These are phyloP conservation scores for Monosporascus sp. DNA, from an alignment of 2,329 filamentous ascomycete species.

Conservation along the genomic window DNA sequence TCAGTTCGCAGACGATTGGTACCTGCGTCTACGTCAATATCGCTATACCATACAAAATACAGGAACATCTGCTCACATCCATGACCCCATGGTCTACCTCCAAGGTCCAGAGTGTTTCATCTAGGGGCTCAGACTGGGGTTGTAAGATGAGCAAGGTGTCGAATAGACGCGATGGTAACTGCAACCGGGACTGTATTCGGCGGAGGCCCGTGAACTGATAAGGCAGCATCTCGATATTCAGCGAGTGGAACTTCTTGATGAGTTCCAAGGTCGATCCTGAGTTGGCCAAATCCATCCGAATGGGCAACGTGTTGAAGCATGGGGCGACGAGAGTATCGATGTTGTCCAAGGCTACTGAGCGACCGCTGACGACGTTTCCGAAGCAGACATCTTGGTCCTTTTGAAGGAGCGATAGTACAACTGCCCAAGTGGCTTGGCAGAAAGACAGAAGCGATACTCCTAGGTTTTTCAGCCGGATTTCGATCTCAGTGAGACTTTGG, in stretches of 20 bases:
- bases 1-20: slow-evolving; percentile 71
- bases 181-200: slow-evolving; percentile 54
- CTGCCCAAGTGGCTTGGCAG: slow-evolving; percentile 69
- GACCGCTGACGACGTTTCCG: slow-evolving; percentile 78
- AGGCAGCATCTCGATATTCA: slow-evolving; percentile 56
- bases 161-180: slow-evolving; percentile 54
- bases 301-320: slow-evolving; percentile 84
- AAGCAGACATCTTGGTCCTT: slow-evolving; percentile 68
- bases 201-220: slow-evolving; percentile 74
- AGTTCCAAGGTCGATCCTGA: slow-evolving; percentile 49
- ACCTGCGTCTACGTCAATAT: slow-evolving; percentile 34
- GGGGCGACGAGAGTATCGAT: slow-evolving; percentile 75
- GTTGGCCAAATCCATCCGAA: slow-evolving; percentile 51
- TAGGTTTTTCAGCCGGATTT: slow-evolving; percentile 43
- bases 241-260: slow-evolving; percentile 51
- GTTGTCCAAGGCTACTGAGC: slow-evolving; percentile 59
- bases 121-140: slow-evolving; percentile 52
- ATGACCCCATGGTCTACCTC: slow-evolving; percentile 56
- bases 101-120: slow-evolving; percentile 50
- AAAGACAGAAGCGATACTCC: slow-evolving; percentile 60
- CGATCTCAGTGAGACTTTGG: slow-evolving; percentile 37
- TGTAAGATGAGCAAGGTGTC: slow-evolving; percentile 79
- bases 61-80: slow-evolving; percentile 48
- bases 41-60: not conserved
- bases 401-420: slow-evolving; percentile 53